A percentile compares a stretch with the other conserved stretches of the same genome.
Conservation (phyloP, 1,284 basidiomycete species). For the Cutaneotrichosporon sp. region DNA sequence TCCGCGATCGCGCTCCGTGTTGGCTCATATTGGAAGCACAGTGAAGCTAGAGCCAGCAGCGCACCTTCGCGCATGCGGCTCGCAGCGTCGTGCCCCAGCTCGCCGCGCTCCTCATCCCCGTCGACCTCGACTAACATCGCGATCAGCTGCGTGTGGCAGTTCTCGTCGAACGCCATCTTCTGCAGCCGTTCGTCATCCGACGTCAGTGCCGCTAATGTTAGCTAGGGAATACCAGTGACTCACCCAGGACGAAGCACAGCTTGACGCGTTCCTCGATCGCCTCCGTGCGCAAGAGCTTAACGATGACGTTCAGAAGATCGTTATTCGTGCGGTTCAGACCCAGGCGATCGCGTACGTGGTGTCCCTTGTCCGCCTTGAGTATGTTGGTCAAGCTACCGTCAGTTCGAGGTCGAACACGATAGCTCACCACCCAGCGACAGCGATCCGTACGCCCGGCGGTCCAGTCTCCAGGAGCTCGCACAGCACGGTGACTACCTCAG, state of each 20-base stretch:
- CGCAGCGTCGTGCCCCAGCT: constrained; percentile 48
- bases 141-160: constrained; percentile 34
- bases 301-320: constrained; percentile 34
- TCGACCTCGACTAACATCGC: constrained; percentile 40
- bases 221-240: neutral
- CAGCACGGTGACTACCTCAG: constrained; percentile 29
- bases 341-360: constrained; percentile 23
- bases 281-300: constrained; percentile 38
- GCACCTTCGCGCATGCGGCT: constrained; percentile 58
- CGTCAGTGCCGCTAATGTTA: constrained; percentile 63
- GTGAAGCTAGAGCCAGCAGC: constrained; percentile 66
- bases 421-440: constrained; percentile 46
- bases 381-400: constrained; percentile 42
- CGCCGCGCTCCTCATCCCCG: constrained; percentile 61
- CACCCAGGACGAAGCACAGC: constrained; percentile 70
- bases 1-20: constrained; percentile 68
- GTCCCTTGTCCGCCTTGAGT: constrained; percentile 40
- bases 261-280: constrained; percentile 42
- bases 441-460: constrained; percentile 41
- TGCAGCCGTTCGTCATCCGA: constrained; percentile 68
- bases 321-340: constrained; percentile 19
- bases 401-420: neutral
- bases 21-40: constrained; percentile 68
- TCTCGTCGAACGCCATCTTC: constrained; percentile 40
- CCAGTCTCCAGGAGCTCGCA: constrained; percentile 37